Base-by-base conservation (phyloP, 352 stramenopile species). In the Globisporangium spiculum region DNA sequence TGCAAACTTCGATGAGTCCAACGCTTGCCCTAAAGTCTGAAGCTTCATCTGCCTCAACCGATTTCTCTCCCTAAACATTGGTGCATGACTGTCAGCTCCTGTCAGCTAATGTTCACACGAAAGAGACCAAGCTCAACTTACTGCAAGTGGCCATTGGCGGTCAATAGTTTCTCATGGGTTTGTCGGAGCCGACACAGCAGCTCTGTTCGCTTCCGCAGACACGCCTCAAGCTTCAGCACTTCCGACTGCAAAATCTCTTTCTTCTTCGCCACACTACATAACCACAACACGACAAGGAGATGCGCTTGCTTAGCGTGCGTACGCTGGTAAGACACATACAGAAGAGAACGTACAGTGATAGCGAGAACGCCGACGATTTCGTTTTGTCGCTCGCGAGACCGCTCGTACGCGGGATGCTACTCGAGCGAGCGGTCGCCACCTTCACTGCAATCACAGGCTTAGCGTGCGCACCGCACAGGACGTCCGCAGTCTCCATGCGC, bases 241-340 rank as follows among this genome's bases (percentile, higher is more conserved):
- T 66, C 61, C 20, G 61, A 48, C 14, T 66, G 48, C 48, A 66
- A 27, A 20, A 66, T 66, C 61, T 66, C 61, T 44, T 66, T 66
- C 34, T 66, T 66, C 61, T 66, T 66, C 8, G 48, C 61, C 48
- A 66, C 59, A 8, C 59, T 65, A 26, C 53, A 18, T 34, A 7
- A 9, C 12, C 10, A 41, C 27, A 34, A 1, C 16, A 60, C 2
- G 4, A 38, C 53, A 59, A 41, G 1, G 9, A 36, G 12, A 44
- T 9, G 5, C 8, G 24, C 4, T 2, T 26, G 20, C 3, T 18
- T n/a, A 59, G 27, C 32, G 10, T n/a, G 8, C 18, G 16, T 4
- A 56, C 24, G 22, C 2, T 5, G 16, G 0, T 24, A 9, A 41
- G 3, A 50, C 16, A 60, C 10, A 59, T 7, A 26, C 10, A 41